Percentiles rank a stretch among this genome's conserved stretches.
phyloP scores from a whole-genome alignment of 2,329 filamentous ascomycete genomes.

The Ustilaginoidea virens region DNA sequence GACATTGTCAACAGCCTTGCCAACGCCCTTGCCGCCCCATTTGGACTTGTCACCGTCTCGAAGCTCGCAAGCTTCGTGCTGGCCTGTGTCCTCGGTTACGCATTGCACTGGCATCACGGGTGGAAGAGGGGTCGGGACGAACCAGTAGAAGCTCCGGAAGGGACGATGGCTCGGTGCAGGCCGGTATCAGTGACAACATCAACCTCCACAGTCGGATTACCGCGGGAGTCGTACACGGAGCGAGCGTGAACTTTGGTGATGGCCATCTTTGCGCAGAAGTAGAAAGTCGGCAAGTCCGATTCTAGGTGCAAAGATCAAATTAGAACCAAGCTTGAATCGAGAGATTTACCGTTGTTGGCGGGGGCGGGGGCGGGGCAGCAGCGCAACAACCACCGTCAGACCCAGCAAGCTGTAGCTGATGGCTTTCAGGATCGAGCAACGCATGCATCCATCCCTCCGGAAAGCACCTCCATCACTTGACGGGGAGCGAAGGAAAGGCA shows the following conservation, averaged over 20 bases:
- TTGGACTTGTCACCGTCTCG: slow-evolving; percentile 78
- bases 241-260: slow-evolving; percentile 84
- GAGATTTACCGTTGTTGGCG: background rate
- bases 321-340: slow-evolving; percentile 1
- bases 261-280: slow-evolving; percentile 51
- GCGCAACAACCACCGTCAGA: background rate
- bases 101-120: slow-evolving; percentile 9
- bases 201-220: slow-evolving; percentile 97
- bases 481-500: no score
- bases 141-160: slow-evolving; percentile 92
- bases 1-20: slow-evolving; percentile 76
- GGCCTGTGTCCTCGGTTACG: slow-evolving; percentile 37
- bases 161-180: slow-evolving; percentile 93
- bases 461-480: no score
- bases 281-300: slow-evolving; percentile 1
- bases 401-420: background rate
- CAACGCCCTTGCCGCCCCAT: slow-evolving; percentile 78
- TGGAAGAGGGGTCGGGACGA: slow-evolving; percentile 21
- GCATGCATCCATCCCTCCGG: no score
- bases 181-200: slow-evolving; percentile 93
- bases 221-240: slow-evolving; percentile 95
- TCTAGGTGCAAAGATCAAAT: background rate
- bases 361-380: slow-evolving; percentile 5
- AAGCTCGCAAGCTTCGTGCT: slow-evolving; percentile 84
- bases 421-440: no score